These are phyloP conservation scores for Septoria petroselini DNA, from an alignment of 2,329 filamentous ascomycete genomes.

Conservation along the genomic window DNA sequence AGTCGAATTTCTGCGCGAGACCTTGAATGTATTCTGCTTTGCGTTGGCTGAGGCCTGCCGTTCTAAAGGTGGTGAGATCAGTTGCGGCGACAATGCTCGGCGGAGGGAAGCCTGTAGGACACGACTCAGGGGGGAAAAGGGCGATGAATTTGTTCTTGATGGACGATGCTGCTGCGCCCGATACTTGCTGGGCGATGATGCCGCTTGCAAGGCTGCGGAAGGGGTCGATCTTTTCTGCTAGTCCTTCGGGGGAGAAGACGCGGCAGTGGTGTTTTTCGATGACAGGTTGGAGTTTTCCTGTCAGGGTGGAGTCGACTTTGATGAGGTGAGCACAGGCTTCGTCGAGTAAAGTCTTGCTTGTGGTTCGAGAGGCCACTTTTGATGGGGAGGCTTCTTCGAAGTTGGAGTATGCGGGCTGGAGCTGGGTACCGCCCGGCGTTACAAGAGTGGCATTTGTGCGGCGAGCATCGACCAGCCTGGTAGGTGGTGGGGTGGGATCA, in stretches of 20 bases:
- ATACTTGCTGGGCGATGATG: slow-evolving; percentile 96
- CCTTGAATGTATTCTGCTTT: slow-evolving; percentile 95
- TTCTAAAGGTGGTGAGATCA: slow-evolving; percentile 66
- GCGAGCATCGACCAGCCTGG: slow-evolving; percentile 60
- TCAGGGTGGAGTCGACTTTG: slow-evolving; percentile 57
- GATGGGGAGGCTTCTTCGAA: slow-evolving; percentile 41
- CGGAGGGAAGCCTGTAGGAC: slow-evolving; percentile 61
- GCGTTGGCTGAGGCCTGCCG: slow-evolving; percentile 83
- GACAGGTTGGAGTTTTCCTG: slow-evolving; percentile 60
- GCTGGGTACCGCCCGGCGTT: slow-evolving; percentile 66
- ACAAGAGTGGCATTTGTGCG: slow-evolving; percentile 67
- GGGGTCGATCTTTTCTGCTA: slow-evolving; percentile 83
- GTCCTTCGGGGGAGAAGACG: slow-evolving; percentile 74
- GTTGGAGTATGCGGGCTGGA: slow-evolving; percentile 52
- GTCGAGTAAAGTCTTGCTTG: slow-evolving; percentile 62
- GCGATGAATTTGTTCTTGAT: slow-evolving; percentile 83
- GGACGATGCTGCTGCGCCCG: slow-evolving; percentile 81
- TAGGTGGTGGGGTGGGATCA: slow-evolving; percentile 35
- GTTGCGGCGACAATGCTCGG: slow-evolving; percentile 68
- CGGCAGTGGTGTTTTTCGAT: slow-evolving; percentile 73
- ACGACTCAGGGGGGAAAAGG: slow-evolving; percentile 56
- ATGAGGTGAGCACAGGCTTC: slow-evolving; percentile 74
- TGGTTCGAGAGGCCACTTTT: slow-evolving; percentile 35
- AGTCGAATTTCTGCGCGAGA: slow-evolving; percentile 74
- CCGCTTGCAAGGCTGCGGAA: slow-evolving; percentile 79